phyloP scores from a whole-genome alignment of 1,139 yeast genomes.

The Taphrina communis region DNA sequence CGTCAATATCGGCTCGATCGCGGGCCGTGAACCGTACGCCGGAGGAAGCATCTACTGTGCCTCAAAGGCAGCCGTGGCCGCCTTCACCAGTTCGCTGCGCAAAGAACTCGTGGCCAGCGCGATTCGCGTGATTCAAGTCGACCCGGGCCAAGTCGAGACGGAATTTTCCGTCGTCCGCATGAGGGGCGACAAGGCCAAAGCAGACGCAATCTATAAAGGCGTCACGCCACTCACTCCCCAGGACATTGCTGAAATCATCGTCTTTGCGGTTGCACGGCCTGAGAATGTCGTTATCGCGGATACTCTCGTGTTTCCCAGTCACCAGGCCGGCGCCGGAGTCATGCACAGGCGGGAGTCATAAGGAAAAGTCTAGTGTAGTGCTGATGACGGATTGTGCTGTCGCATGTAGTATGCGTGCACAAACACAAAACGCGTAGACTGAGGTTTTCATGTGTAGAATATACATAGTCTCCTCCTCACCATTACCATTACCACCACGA shows the following conservation, averaged over 20 bases:
- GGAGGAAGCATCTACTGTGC: conserved; percentile 77
- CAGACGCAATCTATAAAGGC: conserved; percentile 74
- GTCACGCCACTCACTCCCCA: conserved; percentile 74
- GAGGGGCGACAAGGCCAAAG: conserved; percentile 71
- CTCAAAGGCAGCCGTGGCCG: conserved; percentile 80
- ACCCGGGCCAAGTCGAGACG: conserved; percentile 89
- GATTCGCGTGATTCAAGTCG: conserved; percentile 73
- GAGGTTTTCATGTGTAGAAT: not conserved
- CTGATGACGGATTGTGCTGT: too few relatives aligned
- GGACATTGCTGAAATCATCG: conserved; percentile 82
- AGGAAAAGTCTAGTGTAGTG: not conserved
- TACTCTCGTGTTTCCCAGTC: conserved; percentile 40
- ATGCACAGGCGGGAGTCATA: conserved; percentile 30
- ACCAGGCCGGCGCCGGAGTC: conserved; percentile 41
- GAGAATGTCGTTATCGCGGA: conserved; percentile 44
- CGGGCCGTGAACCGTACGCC: conserved; percentile 86
- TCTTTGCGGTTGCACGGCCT: conserved; percentile 59
- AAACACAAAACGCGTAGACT: not conserved
- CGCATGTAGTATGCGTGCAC: too few relatives aligned
- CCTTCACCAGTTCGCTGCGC: conserved; percentile 76
- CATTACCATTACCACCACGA: too few relatives aligned
- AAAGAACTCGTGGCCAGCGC: conserved; percentile 76
- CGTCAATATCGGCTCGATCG: conserved; percentile 83
- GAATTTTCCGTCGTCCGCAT: conserved; percentile 67
- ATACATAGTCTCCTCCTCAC: not conserved